Conservation (phyloP, 2,329 filamentous ascomycete genomes). For the Arthrobotrys conoides region DNA sequence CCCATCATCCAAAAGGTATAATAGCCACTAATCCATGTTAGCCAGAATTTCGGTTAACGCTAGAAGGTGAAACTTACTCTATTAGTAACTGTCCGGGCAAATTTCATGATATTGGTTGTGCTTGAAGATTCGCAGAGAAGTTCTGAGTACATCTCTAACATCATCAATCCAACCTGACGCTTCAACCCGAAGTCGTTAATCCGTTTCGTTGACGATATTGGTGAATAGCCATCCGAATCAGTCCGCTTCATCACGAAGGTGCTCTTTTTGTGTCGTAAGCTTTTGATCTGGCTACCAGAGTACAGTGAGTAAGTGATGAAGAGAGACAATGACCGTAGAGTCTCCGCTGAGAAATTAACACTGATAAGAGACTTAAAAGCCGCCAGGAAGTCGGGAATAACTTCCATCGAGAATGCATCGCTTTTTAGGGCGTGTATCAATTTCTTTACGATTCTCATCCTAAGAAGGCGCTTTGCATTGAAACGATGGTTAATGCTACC, state of each 20-base stretch:
- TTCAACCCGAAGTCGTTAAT: constrained; percentile 69
- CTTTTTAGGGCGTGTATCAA: constrained; percentile 91
- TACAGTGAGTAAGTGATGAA: constrained; percentile 96
- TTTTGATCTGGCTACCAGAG: constrained; percentile 69
- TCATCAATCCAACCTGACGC: constrained; percentile 79
- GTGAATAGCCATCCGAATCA: constrained; percentile 64
- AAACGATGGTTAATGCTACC: constrained; percentile 93
- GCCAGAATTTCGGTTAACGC: constrained; percentile 16
- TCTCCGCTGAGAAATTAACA: constrained; percentile 84
- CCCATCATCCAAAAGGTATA: constrained; percentile 90
- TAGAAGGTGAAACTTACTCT: constrained; percentile 74
- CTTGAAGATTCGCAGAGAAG: constrained; percentile 80
- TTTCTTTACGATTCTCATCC: constrained; percentile 93
- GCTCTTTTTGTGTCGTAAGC: constrained; percentile 69
- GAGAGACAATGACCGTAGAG: constrained; percentile 86
- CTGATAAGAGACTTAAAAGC: constrained; percentile 85
- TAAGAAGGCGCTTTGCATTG: constrained; percentile 85
- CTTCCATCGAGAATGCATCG: constrained; percentile 80
- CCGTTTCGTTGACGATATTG: constrained; percentile 49
- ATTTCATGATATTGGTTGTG: constrained; percentile 80
- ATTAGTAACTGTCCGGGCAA: constrained; percentile 93
- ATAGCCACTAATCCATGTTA: constrained; percentile 77
- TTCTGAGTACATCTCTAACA: constrained; percentile 82
- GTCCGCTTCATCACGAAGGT: constrained; percentile 65
- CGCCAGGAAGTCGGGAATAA: constrained; percentile 81